Evolutionary conservation across 2,329 filamentous ascomycete species (phyloP).

Genomic region (Sordariomycetes sp.): DNA sequence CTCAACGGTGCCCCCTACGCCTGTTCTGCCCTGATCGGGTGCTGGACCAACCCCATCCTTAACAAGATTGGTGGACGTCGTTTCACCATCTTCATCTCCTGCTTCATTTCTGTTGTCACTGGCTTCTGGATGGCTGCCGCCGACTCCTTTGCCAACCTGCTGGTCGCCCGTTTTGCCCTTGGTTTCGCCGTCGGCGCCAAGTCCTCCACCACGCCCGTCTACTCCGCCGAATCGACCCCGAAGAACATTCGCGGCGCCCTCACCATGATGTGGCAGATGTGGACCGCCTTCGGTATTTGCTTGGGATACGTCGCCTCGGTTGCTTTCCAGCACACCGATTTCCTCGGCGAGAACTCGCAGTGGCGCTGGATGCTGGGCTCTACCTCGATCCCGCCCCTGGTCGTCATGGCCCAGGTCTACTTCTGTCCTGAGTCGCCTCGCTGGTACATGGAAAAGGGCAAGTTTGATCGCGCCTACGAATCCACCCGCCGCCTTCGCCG

Average conservation of each 20-base stretch:
- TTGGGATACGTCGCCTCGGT: conserved; percentile 28
- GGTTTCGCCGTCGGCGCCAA: conserved; percentile 28
- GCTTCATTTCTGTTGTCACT: conserved; percentile 39
- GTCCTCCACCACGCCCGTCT: conserved; percentile 23
- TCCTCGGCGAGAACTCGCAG: conserved; percentile 22
- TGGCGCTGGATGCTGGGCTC: conserved; percentile 35
- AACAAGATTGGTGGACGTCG: conserved; percentile 55
- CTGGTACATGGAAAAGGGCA: conserved; percentile 43
- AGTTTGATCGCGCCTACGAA: conserved; percentile 31
- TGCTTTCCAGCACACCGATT: conserved; percentile 15
- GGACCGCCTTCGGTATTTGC: conserved; percentile 26
- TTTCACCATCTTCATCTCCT: conserved; percentile 56
- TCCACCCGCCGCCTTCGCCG: conserved; percentile 37
- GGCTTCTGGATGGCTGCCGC: conserved; percentile 46
- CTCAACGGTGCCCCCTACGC: conserved; percentile 47
- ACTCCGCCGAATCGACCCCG: conserved; percentile 25
- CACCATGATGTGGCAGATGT: conserved; percentile 28
- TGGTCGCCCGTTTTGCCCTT: conserved; percentile 22
- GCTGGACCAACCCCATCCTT: conserved; percentile 29
- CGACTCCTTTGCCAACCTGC: conserved; percentile 30
- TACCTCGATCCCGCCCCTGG: conserved; percentile 41
- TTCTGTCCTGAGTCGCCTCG: conserved; percentile 44
- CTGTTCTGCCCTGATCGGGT: conserved; percentile 31
- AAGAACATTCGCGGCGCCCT: conserved; percentile 27
- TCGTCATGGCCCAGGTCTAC: conserved; percentile 41